phyloP scores from a whole-genome alignment of 2,329 filamentous ascomycete genomes.

The Colletotrichum simmondsii region DNA sequence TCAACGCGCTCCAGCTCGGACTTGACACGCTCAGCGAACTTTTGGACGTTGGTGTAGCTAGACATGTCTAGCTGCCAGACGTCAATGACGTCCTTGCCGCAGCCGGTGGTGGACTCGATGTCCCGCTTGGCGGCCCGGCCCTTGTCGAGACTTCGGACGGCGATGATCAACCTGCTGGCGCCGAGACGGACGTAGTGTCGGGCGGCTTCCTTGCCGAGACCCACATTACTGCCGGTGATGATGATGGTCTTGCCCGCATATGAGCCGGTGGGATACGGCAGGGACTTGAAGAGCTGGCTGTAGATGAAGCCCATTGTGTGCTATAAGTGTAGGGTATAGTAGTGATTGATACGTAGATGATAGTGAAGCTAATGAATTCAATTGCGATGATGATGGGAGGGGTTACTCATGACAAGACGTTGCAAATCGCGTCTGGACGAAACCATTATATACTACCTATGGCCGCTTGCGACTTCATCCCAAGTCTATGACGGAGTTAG shows the following conservation, averaged over 20 bases:
- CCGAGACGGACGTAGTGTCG: slow-evolving; percentile 39
- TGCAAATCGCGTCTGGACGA: background rate
- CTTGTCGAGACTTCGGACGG: slow-evolving; percentile 36
- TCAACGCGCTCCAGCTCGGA: slow-evolving; percentile 54
- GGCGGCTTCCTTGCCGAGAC: slow-evolving; percentile 48
- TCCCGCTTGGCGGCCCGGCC: slow-evolving; percentile 45
- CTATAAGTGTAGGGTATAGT: background rate
- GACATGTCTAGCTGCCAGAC: slow-evolving; percentile 63
- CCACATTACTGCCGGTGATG: slow-evolving; percentile 48
- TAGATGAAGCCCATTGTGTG: slow-evolving; percentile 21
- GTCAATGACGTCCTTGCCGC: slow-evolving; percentile 45
- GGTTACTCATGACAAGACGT: background rate
- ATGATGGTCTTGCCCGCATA: slow-evolving; percentile 45
- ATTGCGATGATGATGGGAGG: background rate
- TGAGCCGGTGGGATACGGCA: slow-evolving; percentile 38
- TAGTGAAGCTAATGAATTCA: background rate
- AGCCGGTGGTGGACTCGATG: slow-evolving; percentile 44
- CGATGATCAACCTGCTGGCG: slow-evolving; percentile 34
- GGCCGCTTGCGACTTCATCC: background rate
- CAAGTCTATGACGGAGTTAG: slow-evolving; percentile 9
- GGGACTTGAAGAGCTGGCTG: slow-evolving; percentile 22
- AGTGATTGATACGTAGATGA: background rate
- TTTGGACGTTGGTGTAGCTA: slow-evolving; percentile 56
- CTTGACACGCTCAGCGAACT: slow-evolving; percentile 52
- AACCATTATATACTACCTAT: background rate